Evolutionary conservation across 1,139 yeast species (phyloP).

Genomic region (Wickerhamomyces sp.): DNA sequence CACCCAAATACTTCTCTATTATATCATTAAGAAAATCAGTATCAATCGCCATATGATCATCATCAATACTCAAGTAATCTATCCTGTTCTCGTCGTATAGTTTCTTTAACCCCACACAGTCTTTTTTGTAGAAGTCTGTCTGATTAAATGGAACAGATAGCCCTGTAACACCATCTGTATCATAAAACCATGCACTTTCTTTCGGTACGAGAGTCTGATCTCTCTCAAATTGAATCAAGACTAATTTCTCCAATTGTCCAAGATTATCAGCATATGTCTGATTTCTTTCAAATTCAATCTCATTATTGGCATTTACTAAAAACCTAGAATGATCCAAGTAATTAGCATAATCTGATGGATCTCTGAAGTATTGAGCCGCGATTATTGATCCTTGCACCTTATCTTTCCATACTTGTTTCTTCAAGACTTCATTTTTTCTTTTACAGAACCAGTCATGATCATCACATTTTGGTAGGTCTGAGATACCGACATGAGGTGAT

Average conservation of each 20-base stretch:
- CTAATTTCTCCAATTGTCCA: conserved; percentile 42
- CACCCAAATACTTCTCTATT: conserved; percentile 32
- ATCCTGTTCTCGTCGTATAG: conserved; percentile 41
- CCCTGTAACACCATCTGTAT: conserved; percentile 42
- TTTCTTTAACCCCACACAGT: conserved; percentile 54
- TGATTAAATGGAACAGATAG: conserved; percentile 41
- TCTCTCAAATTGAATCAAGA: conserved; percentile 52
- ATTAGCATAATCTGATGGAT: conserved; percentile 36
- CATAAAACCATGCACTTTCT: conserved; percentile 65
- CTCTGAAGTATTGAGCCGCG: conserved; percentile 75
- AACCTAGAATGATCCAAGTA: conserved; percentile 49
- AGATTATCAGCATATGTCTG: conserved; percentile 40
- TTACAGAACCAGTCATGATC: conserved; percentile 59
- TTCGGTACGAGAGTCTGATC: conserved; percentile 72
- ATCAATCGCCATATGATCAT: conserved; percentile 62
- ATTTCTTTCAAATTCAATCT: conserved; percentile 30
- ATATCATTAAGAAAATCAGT: conserved; percentile 41
- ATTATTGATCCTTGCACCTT: conserved; percentile 53
- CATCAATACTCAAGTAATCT: conserved; percentile 48
- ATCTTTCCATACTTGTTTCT: conserved; percentile 55
- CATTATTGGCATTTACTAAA: conserved; percentile 67
- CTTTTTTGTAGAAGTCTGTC: conserved; percentile 45
- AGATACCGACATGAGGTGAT: conserved; percentile 76
- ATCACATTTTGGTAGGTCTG: conserved; percentile 61
- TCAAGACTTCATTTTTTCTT: conserved; percentile 48